phyloP scores from a whole-genome alignment of 352 stramenopile species.

The Pythium oligandrum region DNA sequence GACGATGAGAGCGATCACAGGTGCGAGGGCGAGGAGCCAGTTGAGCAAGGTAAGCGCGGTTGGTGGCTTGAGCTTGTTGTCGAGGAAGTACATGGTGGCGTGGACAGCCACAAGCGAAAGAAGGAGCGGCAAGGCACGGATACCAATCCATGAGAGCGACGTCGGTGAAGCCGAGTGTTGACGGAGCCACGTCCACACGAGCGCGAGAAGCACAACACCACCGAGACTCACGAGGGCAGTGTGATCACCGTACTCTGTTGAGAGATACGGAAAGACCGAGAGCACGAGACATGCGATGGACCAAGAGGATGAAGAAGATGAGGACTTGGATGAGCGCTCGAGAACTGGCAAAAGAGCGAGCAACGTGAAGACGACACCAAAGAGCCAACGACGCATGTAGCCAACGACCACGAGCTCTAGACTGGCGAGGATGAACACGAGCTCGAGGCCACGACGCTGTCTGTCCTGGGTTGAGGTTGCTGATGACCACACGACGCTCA shows the following conservation, averaged over 20 bases:
- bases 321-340: conserved; percentile 4
- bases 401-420: conserved; percentile 69
- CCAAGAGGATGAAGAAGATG: conserved; percentile 20
- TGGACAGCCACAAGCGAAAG: conserved; percentile 39
- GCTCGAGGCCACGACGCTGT: background rate
- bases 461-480: background rate
- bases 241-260: conserved; percentile 69
- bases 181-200: background rate
- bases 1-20: conserved; percentile 28
- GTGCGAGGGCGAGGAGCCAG: conserved; percentile 40
- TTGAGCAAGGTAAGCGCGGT: conserved; percentile 45
- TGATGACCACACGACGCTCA: conserved; percentile 3
- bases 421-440: conserved; percentile 35
- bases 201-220: conserved; percentile 21
- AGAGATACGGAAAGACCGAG: conserved; percentile 67
- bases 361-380: conserved; percentile 56
- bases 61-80: conserved; percentile 45
- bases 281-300: conserved; percentile 47
- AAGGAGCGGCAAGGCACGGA: conserved; percentile 17
- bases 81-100: conserved; percentile 48
- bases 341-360: conserved; percentile 46
- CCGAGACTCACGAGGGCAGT: conserved; percentile 55
- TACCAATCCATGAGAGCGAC: background rate
- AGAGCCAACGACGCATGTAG: conserved; percentile 61
- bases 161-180: background rate